Evolutionary conservation across 31 red algal genomes (phyloP), one percentile per base, ranked within the genome.

Genomic region (Endocladia muricata): DNA sequence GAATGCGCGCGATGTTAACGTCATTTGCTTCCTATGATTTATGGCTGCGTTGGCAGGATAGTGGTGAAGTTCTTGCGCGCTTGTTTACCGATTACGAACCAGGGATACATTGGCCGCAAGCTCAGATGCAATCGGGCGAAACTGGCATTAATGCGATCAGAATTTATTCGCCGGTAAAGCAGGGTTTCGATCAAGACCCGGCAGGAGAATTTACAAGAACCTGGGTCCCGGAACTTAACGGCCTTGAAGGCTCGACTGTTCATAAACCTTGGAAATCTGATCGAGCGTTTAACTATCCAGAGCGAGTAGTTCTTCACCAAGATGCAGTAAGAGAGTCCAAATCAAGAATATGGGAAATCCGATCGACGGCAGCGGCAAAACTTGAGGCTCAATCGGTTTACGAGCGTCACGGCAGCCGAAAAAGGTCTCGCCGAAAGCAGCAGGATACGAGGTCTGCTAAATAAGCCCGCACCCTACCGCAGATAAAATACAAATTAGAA

Each of bases 91-190:
- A 83, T 74, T 73, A 73, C 36, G 79, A 72, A 51, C 79, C 79
- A 26, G 68, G 79, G 4, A 83, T 83, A 30, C 79, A 83, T 40
- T 83, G 52, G 9, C 43, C 67, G 29, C 79, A 83, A 34, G 2
- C 63, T 13, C 79, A 73, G 29, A 73, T 74, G 68, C 79, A 83
- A 36, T 42, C 67, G 1, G 68, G 79, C 2, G 48, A 35, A 6
- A 83, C 79, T 6, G 68, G 79, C 37, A 61, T 74, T 31, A 83
- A 83, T 34, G 49, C 79, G 31, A 47, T 83, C 40, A 65, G 79
- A 6, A 49, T 83, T 5, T 83, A 83, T 44, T 48, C 23, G 19
- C 47, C 79, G 15, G 51, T 40, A 21, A 83, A 83, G 68, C 79
- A 74, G 42, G 9, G 26, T 2, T 39, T 35, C 33, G 68, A 74